These are phyloP conservation scores for Gossypium herbaceum DNA, from an alignment of 345 rosid species.

Conservation along the genomic window DNA sequence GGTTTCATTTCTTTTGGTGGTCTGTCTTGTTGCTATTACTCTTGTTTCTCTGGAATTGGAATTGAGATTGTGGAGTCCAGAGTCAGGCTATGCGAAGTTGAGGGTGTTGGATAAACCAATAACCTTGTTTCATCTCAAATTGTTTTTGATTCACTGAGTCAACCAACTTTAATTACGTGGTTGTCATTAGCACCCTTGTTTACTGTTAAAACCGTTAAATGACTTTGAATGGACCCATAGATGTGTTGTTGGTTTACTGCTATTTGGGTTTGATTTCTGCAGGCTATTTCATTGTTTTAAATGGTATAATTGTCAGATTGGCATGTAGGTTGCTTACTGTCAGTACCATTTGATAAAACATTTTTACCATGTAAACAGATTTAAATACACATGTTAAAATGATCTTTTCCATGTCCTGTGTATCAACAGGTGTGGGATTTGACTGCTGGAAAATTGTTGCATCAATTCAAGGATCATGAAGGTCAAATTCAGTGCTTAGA, in stretches of 20 bases:
- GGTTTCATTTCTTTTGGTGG: conserved; percentile 5
- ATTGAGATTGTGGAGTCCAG: background rate
- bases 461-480: conserved; percentile 87
- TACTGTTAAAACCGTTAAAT: conserved; percentile 2
- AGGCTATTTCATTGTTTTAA: conserved; percentile 3
- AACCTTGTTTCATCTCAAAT: background rate
- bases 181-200: background rate
- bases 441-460: conserved; percentile 95
- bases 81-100: background rate
- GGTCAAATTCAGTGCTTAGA: conserved; percentile 96
- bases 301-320: background rate
- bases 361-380: background rate
- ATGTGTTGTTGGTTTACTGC: background rate
- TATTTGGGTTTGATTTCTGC: background rate
- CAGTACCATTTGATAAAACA: background rate
- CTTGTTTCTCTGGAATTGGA: background rate
- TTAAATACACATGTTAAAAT: conserved; percentile 8
- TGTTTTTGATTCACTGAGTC: background rate
- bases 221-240: background rate
- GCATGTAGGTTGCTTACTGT: background rate
- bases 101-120: background rate
- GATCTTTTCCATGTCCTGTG: conserved; percentile 1
- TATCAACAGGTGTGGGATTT: conserved; percentile 88
- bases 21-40: background rate
- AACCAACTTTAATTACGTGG: background rate